Conservation (phyloP, 1,284 basidiomycete species). For the Cystobasidium sp. region DNA sequence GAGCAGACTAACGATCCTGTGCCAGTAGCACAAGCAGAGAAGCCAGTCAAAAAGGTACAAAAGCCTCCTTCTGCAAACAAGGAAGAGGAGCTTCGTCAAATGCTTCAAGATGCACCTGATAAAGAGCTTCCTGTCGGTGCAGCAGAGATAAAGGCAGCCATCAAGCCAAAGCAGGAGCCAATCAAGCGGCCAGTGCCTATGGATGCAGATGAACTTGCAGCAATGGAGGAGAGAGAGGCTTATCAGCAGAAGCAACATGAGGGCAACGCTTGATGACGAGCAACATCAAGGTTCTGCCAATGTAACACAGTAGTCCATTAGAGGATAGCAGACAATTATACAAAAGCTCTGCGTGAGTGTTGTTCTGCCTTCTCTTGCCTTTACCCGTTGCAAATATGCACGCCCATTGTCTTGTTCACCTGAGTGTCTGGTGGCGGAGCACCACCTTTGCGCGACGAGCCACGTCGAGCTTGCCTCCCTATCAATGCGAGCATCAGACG, state of each 20-base stretch:
- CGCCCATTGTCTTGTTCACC: not conserved
- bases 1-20: not conserved
- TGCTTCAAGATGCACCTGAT: slow-evolving; percentile 13
- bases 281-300: not conserved
- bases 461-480: not conserved
- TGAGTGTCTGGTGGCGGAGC: slow-evolving; percentile 2
- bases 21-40: not conserved
- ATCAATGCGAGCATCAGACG: not conserved
- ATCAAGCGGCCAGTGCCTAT: not conserved
- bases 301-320: not conserved
- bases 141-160: slow-evolving; percentile 12
- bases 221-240: slow-evolving; percentile 27
- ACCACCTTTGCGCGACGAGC: slow-evolving; percentile 9
- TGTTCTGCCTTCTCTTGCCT: not conserved
- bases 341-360: not conserved
- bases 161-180: slow-evolving; percentile 6
- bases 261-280: slow-evolving; percentile 8
- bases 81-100: slow-evolving; percentile 14
- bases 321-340: not conserved
- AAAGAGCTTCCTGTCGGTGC: slow-evolving; percentile 8
- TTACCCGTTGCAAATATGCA: slow-evolving; percentile 6
- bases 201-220: slow-evolving; percentile 41
- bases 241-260: slow-evolving; percentile 16
- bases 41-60: not conserved
- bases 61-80: not conserved